A percentile compares a stretch with the other conserved stretches of the same genome.
Evolutionary conservation across 176 grass and related monocot species (phyloP).

Genomic region (Melocanna baccifera): DNA sequence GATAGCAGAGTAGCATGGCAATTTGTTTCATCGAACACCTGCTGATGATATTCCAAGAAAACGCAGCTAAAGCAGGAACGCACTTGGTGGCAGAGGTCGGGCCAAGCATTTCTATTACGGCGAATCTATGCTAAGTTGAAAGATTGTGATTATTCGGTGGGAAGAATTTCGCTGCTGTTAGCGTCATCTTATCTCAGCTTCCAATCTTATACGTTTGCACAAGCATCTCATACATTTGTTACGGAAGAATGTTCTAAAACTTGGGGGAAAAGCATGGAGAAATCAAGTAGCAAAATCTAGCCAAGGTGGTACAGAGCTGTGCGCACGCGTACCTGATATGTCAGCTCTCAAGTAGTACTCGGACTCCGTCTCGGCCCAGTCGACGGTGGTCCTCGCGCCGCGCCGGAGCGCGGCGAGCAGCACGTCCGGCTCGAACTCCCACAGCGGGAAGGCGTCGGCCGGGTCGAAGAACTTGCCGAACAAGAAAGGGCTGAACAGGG

Average conservation of each 20-base stretch:
- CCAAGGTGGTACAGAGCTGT: background rate
- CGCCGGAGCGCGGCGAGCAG: constrained; percentile 54
- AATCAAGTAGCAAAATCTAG: background rate
- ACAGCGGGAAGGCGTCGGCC: constrained; percentile 85
- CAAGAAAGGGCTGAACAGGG: constrained; percentile 73
- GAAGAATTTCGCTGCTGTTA: background rate
- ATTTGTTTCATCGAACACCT: background rate
- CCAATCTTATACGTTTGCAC: background rate
- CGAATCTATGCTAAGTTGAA: constrained; percentile 12
- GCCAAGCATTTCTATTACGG: too few relatives aligned
- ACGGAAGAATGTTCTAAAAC: background rate
- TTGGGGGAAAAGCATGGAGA: background rate
- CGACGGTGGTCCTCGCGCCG: constrained; percentile 44
- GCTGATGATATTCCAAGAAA: background rate
- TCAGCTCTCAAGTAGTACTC: constrained; percentile 66
- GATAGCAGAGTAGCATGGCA: background rate
- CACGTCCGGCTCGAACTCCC: constrained; percentile 79
- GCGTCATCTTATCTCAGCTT: background rate
- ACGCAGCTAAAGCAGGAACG: background rate
- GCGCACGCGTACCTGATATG: constrained; percentile 48
- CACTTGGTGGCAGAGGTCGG: too few relatives aligned
- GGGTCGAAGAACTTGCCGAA: constrained; percentile 98
- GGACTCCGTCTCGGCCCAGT: constrained; percentile 61
- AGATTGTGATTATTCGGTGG: background rate
- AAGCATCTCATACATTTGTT: background rate